Conservation (phyloP, 73 alveolate species). For the Paramecium tetraurelia region DNA sequence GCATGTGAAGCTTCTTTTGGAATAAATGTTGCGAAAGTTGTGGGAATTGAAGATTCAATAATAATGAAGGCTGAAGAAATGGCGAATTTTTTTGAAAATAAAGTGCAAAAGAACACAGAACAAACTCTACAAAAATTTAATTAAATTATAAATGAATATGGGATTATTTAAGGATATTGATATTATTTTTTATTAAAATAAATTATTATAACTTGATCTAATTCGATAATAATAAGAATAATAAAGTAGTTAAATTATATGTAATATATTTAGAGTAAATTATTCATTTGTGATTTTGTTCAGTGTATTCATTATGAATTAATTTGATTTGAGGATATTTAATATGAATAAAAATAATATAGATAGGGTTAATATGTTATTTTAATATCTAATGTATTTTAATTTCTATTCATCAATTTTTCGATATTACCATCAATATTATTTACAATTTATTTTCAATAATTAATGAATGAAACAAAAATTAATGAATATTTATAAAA, state of each 20-base stretch:
- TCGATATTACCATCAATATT: not conserved
- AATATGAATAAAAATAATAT: not conserved
- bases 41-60: slow-evolving; percentile 79
- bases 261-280: not conserved
- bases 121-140: not conserved
- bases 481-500: not conserved
- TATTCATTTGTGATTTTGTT: not conserved
- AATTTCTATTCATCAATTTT: not conserved
- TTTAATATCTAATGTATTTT: not conserved
- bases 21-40: slow-evolving; percentile 83
- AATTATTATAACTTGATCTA: not conserved
- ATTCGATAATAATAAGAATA: not conserved
- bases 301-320: not conserved
- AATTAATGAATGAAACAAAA: not conserved
- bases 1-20: slow-evolving; percentile 90
- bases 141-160: not conserved
- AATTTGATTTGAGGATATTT: not conserved
- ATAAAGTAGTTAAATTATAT: not conserved
- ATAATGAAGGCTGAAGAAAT: slow-evolving; percentile 55
- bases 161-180: not conserved
- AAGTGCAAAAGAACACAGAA: not conserved
- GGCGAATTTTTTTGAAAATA: slow-evolving; percentile 42
- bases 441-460: not conserved
- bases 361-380: not conserved
- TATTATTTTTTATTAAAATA: not conserved